A percentile compares a stretch with the other conserved stretches of the same genome.
These are phyloP conservation scores for Nannochloropsis granulata DNA, from an alignment of 108 stramenopile genomes.

Conservation along the genomic window DNA sequence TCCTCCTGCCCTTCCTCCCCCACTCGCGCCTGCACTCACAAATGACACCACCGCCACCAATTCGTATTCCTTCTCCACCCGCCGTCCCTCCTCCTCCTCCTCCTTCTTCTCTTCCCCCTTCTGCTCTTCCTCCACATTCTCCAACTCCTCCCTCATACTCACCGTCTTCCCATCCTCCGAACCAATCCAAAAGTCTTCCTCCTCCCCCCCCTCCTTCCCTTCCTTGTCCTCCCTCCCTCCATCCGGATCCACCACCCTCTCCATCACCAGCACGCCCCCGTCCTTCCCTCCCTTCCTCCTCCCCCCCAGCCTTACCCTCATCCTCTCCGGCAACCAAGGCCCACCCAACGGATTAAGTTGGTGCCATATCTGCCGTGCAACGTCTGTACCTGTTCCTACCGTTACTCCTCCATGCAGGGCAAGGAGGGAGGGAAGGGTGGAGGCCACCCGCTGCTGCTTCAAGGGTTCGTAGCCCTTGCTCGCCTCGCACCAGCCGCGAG, in stretches of 20 bases:
- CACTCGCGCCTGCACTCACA: neutral
- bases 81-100: neutral
- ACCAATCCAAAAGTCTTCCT: neutral
- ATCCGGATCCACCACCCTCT: neutral
- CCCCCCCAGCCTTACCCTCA: neutral
- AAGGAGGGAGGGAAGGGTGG: neutral
- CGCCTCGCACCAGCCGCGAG: neutral
- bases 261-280: neutral
- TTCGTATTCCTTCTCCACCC: conserved; percentile 45
- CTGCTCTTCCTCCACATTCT: neutral
- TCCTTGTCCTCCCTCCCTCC: neutral
- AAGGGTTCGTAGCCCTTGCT: conserved; percentile 11
- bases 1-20: neutral
- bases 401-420: neutral
- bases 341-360: conserved; percentile 2
- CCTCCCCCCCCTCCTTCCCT: neutral
- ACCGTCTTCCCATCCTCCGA: neutral
- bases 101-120: neutral
- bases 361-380: neutral
- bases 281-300: neutral
- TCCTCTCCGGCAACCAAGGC: conserved; percentile 6
- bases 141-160: neutral
- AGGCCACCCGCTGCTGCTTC: neutral
- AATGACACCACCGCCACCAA: conserved; percentile 18
- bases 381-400: neutral